phyloP scores from a whole-genome alignment of 768 basidiomycete species.

The Agaricus subrufescens region DNA sequence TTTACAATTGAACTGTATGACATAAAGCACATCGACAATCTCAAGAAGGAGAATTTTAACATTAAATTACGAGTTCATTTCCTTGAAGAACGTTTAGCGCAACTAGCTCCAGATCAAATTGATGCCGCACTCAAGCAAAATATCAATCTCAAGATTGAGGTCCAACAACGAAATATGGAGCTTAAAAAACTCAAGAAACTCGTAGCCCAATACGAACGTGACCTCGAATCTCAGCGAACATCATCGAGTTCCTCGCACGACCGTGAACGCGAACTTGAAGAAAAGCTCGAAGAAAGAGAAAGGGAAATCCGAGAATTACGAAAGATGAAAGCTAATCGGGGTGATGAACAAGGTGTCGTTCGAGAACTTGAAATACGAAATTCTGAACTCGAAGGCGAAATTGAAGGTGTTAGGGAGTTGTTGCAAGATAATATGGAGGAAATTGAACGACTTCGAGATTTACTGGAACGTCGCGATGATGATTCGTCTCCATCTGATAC shows the following conservation, averaged over 20 bases:
- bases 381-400: constrained; percentile 65
- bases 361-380: constrained; percentile 57
- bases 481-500: constrained; percentile 17
- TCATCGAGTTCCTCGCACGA: constrained; percentile 27
- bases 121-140: constrained; percentile 91
- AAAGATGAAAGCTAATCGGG: constrained; percentile 32
- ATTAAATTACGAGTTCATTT: constrained; percentile 96
- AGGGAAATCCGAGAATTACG: constrained; percentile 67
- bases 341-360: constrained; percentile 45
- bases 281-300: constrained; percentile 37
- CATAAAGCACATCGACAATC: constrained; percentile 82
- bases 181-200: constrained; percentile 91
- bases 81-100: constrained; percentile 86
- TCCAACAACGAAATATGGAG: constrained; percentile 84
- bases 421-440: constrained; percentile 84
- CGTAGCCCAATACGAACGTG: constrained; percentile 76
- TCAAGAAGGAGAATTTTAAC: constrained; percentile 97
- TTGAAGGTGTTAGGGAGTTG: constrained; percentile 64
- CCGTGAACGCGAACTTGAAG: constrained; percentile 7
- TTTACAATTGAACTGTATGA: not conserved
- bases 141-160: constrained; percentile 88
- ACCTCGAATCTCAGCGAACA: constrained; percentile 60
- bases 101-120: constrained; percentile 88
- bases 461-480: constrained; percentile 54
- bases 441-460: constrained; percentile 65